Conservation (phyloP, 2,329 filamentous ascomycete genomes). For the Exophiala oligosperma region DNA sequence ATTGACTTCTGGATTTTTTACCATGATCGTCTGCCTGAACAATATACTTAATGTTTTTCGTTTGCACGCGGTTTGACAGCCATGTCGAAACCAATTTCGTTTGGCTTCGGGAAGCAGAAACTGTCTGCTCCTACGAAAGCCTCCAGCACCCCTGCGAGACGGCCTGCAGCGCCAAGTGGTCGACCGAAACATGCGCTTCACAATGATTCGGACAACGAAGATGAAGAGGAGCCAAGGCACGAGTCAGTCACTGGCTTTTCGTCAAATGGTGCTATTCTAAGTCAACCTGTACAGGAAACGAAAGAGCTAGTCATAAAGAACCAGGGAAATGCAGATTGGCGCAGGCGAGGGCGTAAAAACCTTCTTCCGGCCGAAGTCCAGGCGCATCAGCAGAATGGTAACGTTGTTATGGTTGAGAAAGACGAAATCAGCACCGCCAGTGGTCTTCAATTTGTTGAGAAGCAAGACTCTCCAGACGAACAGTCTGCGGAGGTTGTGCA, state of each 20-base stretch:
- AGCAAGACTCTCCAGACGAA: slow-evolving; percentile 20
- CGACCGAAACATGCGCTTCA: slow-evolving; percentile 11
- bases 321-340: slow-evolving; percentile 58
- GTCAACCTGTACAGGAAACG: slow-evolving; percentile 34
- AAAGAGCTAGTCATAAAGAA: slow-evolving; percentile 59
- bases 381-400: slow-evolving; percentile 41
- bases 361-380: slow-evolving; percentile 58
- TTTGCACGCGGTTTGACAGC: background rate
- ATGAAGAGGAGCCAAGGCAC: slow-evolving; percentile 35
- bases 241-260: slow-evolving; percentile 56
- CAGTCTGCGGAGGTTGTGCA: background rate
- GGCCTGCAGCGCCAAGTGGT: slow-evolving; percentile 1
- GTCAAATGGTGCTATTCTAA: slow-evolving; percentile 48
- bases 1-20: background rate
- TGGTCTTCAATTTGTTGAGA: slow-evolving; percentile 54
- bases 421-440: slow-evolving; percentile 54
- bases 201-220: slow-evolving; percentile 56
- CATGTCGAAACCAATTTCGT: slow-evolving; percentile 31
- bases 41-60: background rate
- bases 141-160: slow-evolving; percentile 5
- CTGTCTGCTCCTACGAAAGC: background rate
- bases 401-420: slow-evolving; percentile 45
- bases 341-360: slow-evolving; percentile 53
- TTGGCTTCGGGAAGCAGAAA: slow-evolving; percentile 30
- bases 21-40: no score